Evolutionary conservation across 805 yeast species (phyloP).

Genomic region (Zygosaccharomyces rouxii): DNA sequence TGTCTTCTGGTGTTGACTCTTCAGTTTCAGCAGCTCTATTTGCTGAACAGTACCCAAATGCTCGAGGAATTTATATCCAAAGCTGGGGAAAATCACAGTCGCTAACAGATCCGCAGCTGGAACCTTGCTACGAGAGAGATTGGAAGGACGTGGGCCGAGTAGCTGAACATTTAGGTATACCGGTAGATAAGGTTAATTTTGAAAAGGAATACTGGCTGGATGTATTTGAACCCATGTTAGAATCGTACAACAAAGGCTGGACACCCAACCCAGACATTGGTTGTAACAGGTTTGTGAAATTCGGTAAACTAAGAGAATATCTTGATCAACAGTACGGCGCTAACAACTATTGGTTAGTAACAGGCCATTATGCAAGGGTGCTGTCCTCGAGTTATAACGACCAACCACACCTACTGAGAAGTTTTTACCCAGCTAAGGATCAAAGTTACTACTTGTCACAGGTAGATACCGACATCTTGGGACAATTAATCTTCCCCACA

Average conservation of each 20-base stretch:
- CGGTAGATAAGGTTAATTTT: conserved; percentile 72
- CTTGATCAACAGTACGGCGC: conserved; percentile 39
- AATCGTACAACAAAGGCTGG: conserved; percentile 59
- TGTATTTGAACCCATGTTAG: conserved; percentile 90
- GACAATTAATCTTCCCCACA: conserved; percentile 66
- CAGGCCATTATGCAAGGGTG: conserved; percentile 75
- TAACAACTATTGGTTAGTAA: conserved; percentile 75
- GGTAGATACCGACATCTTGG: conserved; percentile 44
- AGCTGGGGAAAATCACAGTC: conserved; percentile 63
- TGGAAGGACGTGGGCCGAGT: conserved; percentile 79
- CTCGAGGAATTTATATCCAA: conserved; percentile 85
- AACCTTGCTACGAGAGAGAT: conserved; percentile 71
- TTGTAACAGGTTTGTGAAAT: conserved; percentile 82
- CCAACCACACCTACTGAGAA: conserved; percentile 50
- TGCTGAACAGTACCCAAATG: conserved; percentile 52
- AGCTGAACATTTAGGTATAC: conserved; percentile 56
- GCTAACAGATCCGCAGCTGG: conserved; percentile 39
- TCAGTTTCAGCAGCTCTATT: conserved; percentile 76
- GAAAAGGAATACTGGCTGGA: conserved; percentile 90
- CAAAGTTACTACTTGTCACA: conserved; percentile 88
- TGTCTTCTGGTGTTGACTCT: conserved; percentile 97
- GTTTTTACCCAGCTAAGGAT: conserved; percentile 62
- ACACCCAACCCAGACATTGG: conserved; percentile 96
- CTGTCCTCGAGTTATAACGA: conserved; percentile 30
- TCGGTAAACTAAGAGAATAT: conserved; percentile 68